A percentile compares a stretch with the other conserved stretches of the same genome.
Evolutionary conservation across 768 basidiomycete genomes (phyloP).

Genomic region (Termitomyces heimii): DNA sequence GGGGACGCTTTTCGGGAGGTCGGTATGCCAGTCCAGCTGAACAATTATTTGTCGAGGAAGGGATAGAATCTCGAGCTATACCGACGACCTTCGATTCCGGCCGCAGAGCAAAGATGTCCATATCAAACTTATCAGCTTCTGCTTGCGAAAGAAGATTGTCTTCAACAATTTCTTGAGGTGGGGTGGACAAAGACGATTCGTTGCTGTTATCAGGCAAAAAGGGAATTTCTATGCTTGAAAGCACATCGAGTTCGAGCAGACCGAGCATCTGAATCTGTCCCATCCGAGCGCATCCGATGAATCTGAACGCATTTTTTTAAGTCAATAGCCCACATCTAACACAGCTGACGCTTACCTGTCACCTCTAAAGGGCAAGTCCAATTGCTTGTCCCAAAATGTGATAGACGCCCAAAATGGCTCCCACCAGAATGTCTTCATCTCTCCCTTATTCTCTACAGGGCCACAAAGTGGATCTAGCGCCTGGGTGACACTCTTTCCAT

Average conservation of each 20-base stretch:
- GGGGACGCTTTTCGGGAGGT: constrained; percentile 34
- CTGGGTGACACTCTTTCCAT: constrained; percentile 38
- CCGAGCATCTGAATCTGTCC: constrained; percentile 96
- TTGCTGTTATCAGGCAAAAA: constrained; percentile 48
- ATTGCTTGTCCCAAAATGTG: constrained; percentile 83
- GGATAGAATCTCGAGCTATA: constrained; percentile 30
- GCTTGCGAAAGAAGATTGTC: constrained; percentile 34
- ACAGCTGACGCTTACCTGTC: constrained; percentile 50
- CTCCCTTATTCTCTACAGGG: constrained; percentile 39
- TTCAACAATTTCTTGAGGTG: constrained; percentile 27
- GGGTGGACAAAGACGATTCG: constrained; percentile 20
- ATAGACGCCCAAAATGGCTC: constrained; percentile 84
- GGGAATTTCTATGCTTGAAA: constrained; percentile 85
- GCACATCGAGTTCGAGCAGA: constrained; percentile 84
- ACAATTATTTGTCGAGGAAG: constrained; percentile 30
- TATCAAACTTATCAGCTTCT: constrained; percentile 72
- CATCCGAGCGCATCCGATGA: constrained; percentile 94
- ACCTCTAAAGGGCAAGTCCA: constrained; percentile 75
- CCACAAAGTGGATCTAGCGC: constrained; percentile 74
- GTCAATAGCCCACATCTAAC: not conserved
- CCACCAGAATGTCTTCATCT: constrained; percentile 75
- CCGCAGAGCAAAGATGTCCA: constrained; percentile 58
- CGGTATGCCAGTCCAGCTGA: constrained; percentile 30
- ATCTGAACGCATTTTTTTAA: constrained; percentile 41
- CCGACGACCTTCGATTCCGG: constrained; percentile 24